Percentiles rank a stretch among this genome's conserved stretches.
Conservation (phyloP, 2,329 filamentous ascomycete genomes). For the Calonectria montana region DNA sequence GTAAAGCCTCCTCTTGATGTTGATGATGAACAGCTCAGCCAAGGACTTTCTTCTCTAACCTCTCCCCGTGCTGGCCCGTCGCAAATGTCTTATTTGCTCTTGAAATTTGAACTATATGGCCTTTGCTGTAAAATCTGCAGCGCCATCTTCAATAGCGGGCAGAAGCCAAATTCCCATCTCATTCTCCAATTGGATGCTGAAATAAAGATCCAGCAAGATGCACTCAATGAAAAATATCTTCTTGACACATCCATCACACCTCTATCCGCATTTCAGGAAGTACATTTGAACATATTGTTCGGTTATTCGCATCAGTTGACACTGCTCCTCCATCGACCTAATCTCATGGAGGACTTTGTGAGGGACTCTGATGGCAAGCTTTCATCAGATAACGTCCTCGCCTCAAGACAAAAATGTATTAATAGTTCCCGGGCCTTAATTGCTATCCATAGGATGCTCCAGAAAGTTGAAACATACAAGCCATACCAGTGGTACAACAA, state of each 20-base stretch:
- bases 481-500: conserved; percentile 30
- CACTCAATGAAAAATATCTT: conserved; percentile 1
- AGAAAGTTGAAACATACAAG: conserved; percentile 7
- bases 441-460: neutral
- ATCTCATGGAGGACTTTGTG: conserved; percentile 7
- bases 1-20: conserved; percentile 10
- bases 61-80: neutral
- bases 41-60: neutral
- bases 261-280: conserved; percentile 8
- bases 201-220: neutral
- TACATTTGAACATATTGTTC: conserved; percentile 29
- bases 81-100: conserved; percentile 16
- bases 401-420: neutral
- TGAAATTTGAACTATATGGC: conserved; percentile 10
- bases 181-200: neutral
- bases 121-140: conserved; percentile 7
- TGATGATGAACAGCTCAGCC: neutral
- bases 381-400: neutral
- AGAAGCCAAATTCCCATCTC: neutral
- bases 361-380: neutral
- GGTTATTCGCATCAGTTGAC: conserved; percentile 29
- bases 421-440: neutral
- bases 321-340: conserved; percentile 22
- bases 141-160: neutral
- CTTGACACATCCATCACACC: neutral